phyloP scores from a whole-genome alignment of 2,329 filamentous ascomycete genomes.

The Scedosporium minutisporum region DNA sequence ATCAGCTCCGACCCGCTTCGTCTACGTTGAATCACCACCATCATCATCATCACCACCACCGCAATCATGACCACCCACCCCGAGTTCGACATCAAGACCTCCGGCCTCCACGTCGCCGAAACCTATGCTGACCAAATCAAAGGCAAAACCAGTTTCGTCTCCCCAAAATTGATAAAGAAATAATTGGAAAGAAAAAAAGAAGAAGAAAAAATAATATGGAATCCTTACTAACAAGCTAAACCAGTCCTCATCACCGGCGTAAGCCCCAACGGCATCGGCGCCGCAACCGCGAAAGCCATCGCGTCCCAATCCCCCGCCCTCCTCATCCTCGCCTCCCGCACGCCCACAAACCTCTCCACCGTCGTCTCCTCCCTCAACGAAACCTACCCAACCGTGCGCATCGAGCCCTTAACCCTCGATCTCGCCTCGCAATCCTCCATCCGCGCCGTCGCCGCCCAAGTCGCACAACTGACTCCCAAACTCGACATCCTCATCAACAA shows the following conservation, averaged over 20 bases:
- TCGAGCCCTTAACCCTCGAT: constrained; percentile 19
- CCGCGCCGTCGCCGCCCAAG: constrained; percentile 25
- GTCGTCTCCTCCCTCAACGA: constrained; percentile 3
- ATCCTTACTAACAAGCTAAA: neutral
- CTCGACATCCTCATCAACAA: constrained; percentile 34
- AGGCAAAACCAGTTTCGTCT: constrained; percentile 17
- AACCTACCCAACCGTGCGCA: constrained; percentile 4
- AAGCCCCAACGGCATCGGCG: constrained; percentile 28
- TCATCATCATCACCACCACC: neutral
- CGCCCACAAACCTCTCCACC: constrained; percentile 24
- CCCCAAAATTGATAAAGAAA: too few species aligned
- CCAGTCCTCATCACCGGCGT: constrained; percentile 32
- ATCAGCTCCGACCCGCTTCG: too few species aligned
- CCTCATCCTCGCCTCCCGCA: constrained; percentile 38
- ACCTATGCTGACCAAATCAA: constrained; percentile 22
- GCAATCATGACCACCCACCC: constrained; percentile 3
- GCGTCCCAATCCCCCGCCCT: constrained; percentile 28
- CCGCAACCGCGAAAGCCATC: constrained; percentile 24
- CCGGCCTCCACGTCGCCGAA: constrained; percentile 17
- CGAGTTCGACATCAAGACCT: constrained; percentile 11
- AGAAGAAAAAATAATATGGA: neutral
- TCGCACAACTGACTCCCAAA: constrained; percentile 16
- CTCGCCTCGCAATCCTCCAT: constrained; percentile 26
- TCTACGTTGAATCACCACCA: neutral
- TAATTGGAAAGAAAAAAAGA: too few species aligned